Conservation (phyloP, 2,329 filamentous ascomycete species). For the Trichoderma sp. region DNA sequence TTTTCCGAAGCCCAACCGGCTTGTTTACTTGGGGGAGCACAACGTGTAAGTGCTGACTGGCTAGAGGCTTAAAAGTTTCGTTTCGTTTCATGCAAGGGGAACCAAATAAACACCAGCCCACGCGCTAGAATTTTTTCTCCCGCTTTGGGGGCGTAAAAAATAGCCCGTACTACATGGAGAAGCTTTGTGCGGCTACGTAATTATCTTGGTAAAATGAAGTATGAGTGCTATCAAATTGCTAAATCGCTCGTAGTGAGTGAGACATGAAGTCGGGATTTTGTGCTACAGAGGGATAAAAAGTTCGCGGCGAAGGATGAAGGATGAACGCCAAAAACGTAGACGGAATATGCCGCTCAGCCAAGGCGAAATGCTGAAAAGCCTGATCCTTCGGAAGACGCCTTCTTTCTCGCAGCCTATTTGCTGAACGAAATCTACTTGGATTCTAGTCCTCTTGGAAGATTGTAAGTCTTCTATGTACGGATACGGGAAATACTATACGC, state of each 20-base stretch:
- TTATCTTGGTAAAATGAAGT: not conserved
- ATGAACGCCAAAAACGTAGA: not conserved
- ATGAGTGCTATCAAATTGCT: not conserved
- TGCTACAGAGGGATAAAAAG: not conserved
- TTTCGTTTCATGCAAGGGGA: constrained; percentile 18
- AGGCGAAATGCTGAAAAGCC: constrained; percentile 5
- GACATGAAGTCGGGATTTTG: not conserved
- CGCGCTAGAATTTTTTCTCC: not conserved
- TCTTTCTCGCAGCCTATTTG: not conserved
- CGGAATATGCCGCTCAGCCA: not conserved
- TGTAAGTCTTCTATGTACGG: not conserved
- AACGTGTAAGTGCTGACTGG: constrained; percentile 11
- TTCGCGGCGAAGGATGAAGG: not conserved
- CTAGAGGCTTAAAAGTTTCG: constrained; percentile 2
- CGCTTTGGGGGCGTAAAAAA: not conserved
- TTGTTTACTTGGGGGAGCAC: constrained; percentile 9
- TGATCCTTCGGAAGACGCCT: not conserved
- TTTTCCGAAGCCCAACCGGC: not conserved
- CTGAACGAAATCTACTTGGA: not conserved
- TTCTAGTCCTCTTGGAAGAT: not conserved
- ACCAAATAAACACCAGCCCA: not conserved
- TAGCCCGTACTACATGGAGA: not conserved
- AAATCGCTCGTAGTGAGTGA: not conserved
- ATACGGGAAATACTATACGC: not conserved
- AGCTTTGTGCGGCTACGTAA: not conserved